Base-by-base conservation (phyloP, 1,139 yeast genomes). In the Geotrichum cucujoidarum region DNA sequence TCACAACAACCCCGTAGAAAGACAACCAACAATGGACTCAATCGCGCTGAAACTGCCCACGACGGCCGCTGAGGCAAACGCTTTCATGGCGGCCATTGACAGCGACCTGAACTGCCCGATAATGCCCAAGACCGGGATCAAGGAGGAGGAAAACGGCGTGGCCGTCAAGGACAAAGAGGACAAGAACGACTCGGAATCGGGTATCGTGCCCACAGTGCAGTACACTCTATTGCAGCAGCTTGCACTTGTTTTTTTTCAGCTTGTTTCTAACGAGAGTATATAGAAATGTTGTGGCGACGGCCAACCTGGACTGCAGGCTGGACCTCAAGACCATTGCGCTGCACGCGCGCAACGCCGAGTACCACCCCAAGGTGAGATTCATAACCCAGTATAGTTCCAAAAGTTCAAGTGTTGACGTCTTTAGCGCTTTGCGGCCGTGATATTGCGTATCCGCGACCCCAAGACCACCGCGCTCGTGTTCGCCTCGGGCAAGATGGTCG, bases 401-500 rank as follows among this genome's bases (percentile, higher is more conserved):
- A n/a, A n/a, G n/a, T 39, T 49, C 33, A 18, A 29, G 8, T 31
- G 38, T 35, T 30, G 45, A 39, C 37, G 20, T 72, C 33, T 40
- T 16, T 39, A 81, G 71, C 95, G 99, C 74, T 92, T 92, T 73
- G 99, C 99, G 14, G 99, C 99, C 50, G 99, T 92, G 47, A 92
- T 92, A 60, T 94, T 92, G 99, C 87, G 99, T 76, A 92, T 92
- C 60, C 80, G 99, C 70, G 98, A 92, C 66, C 99, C 99, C 21
- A 92, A 92, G 67, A 94, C 98, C 0, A 92, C 99, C 1, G 98
- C 98, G 0, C 76, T 92, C 63, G 94, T 92, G 59, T 94, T 92
- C 69, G 99, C 98, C 1, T 88, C 97, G 4, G 99, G 99, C 63
- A 92, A 92, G 68, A 92, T 92, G 99, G 99, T 92, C 59, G 99